Conservation (phyloP, 495 filamentous ascomycete species). For the Podospora sp. region DNA sequence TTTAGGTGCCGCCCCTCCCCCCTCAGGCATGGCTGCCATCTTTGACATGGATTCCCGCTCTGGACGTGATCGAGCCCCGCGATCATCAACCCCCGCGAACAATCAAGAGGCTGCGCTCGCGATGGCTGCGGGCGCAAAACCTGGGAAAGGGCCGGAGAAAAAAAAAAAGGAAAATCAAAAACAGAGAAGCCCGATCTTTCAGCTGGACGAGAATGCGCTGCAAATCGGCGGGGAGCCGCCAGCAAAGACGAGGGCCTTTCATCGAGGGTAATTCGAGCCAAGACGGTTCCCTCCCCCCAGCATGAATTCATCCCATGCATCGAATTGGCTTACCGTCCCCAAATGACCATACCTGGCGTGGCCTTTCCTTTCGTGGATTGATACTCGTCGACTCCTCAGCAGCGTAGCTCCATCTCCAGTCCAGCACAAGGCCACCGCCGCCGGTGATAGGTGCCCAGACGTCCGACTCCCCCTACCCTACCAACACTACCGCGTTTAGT, state of each 20-base stretch:
- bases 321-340: constrained; percentile 12
- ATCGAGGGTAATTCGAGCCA: constrained; percentile 5
- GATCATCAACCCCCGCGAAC: not conserved
- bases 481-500: not conserved
- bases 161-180: not conserved
- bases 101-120: not conserved
- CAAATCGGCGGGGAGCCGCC: not conserved
- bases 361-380: not conserved
- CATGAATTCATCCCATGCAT: constrained; percentile 18
- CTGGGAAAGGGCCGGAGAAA: not conserved
- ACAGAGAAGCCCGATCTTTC: not conserved
- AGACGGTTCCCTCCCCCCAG: constrained; percentile 4
- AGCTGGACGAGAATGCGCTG: not conserved
- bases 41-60: not conserved
- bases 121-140: not conserved
- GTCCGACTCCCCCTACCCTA: not conserved
- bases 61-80: not conserved
- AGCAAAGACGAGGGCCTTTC: not conserved
- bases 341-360: constrained; percentile 4
- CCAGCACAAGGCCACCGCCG: not conserved
- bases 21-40: too few relatives aligned
- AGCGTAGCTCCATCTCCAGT: not conserved
- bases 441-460: not conserved
- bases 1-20: constrained; percentile 5
- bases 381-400: not conserved